These are phyloP conservation scores for Camelina laxa DNA, from an alignment of 345 rosid genomes.

Conservation along the genomic window DNA sequence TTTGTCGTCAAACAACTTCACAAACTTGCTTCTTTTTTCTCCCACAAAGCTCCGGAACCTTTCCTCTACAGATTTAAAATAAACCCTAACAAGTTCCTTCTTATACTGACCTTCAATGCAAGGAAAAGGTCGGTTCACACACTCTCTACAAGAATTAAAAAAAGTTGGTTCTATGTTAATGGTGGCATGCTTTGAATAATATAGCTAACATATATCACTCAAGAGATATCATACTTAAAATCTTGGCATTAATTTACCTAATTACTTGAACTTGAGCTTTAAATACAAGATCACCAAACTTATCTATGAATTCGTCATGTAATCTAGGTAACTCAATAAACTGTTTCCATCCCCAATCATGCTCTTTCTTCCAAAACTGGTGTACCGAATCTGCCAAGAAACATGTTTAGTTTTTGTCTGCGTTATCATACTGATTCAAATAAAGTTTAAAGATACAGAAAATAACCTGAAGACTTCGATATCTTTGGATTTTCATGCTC, in stretches of 20 bases:
- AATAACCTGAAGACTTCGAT: neutral
- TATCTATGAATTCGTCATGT: neutral
- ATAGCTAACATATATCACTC: neutral
- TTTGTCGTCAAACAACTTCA: neutral
- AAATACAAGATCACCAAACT: neutral
- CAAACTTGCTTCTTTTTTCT: neutral
- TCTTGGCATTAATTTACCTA: neutral
- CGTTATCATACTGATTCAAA: neutral
- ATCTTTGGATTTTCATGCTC: neutral
- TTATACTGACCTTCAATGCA: neutral
- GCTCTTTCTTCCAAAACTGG: constrained; percentile 13
- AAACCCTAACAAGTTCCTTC: neutral
- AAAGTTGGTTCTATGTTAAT: neutral
- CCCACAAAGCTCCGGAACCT: neutral
- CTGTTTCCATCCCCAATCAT: constrained; percentile 2
- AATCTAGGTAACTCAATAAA: neutral
- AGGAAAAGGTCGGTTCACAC: neutral
- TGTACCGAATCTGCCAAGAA: constrained; percentile 1
- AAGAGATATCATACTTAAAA: neutral
- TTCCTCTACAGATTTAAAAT: neutral
- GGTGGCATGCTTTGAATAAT: neutral
- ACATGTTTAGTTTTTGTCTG: neutral
- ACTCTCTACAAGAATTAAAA: neutral
- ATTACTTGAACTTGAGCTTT: constrained; percentile 4
- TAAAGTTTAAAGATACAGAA: neutral